Evolutionary conservation across 164 flowering plant species (phyloP).

Genomic region (Tetrastigma voinierianum): DNA sequence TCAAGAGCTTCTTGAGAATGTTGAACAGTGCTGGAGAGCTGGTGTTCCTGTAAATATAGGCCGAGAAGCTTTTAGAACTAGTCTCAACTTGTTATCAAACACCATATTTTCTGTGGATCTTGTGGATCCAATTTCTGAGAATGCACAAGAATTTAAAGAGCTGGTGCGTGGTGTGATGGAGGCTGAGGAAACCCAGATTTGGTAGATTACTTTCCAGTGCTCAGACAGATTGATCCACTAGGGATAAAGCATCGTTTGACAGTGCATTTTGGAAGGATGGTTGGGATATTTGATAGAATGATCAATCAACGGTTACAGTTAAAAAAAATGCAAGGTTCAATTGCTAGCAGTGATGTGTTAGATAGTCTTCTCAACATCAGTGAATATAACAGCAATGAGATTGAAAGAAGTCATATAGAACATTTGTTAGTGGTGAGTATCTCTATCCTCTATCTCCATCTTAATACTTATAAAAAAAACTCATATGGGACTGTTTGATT

Average conservation of each 20-base stretch:
- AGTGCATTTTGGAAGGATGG: not conserved
- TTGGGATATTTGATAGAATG: conserved; percentile 9
- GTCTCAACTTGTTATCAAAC: conserved; percentile 21
- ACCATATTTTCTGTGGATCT: conserved; percentile 21
- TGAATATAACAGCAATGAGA: conserved; percentile 2
- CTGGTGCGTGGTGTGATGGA: conserved; percentile 10
- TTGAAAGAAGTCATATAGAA: not conserved
- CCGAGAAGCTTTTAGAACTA: conserved; percentile 5
- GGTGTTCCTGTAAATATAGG: conserved; percentile 22
- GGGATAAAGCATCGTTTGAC: conserved; percentile 4
- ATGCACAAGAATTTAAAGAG: conserved; percentile 19
- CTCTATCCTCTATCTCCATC: not conserved
- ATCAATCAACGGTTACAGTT: conserved; percentile 5
- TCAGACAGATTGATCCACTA: conserved; percentile 12
- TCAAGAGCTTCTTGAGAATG: conserved; percentile 4
- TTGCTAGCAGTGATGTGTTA: too few relatives aligned
- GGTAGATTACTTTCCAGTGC: conserved; percentile 18
- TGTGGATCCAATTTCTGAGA: conserved; percentile 14
- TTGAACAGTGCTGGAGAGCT: not conserved
- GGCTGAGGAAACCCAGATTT: conserved; percentile 18
- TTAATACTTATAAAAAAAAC: too few relatives aligned
- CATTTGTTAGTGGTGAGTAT: conserved; percentile 12
- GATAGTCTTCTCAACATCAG: too few relatives aligned
- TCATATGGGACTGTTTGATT: too few relatives aligned
- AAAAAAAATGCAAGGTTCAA: too few relatives aligned